phyloP scores from a whole-genome alignment of 768 basidiomycete species.

The Suillus paluster region DNA sequence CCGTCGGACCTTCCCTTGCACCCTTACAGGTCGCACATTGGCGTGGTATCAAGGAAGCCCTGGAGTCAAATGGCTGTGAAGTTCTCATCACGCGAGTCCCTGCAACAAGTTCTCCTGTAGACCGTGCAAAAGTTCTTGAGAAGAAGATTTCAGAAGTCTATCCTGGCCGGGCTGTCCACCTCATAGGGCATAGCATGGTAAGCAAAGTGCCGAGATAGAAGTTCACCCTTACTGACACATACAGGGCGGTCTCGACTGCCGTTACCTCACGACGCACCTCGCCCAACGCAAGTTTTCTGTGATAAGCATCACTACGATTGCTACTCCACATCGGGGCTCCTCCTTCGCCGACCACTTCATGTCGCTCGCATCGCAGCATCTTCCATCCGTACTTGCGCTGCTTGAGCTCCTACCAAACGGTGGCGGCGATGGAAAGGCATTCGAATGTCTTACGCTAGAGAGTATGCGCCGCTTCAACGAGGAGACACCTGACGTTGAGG shows the following conservation, averaged over 20 bases:
- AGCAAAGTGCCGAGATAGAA: constrained; percentile 10
- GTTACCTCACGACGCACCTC: constrained; percentile 85
- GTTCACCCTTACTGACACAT: constrained; percentile 5
- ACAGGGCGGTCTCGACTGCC: constrained; percentile 92
- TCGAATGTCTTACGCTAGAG: constrained; percentile 82
- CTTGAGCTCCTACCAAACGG: constrained; percentile 89
- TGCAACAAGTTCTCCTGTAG: constrained; percentile 85
- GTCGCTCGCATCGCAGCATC: constrained; percentile 63
- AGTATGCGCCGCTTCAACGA: constrained; percentile 92
- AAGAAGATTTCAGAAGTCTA: constrained; percentile 78
- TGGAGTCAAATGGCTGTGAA: constrained; percentile 86
- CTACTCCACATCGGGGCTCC: constrained; percentile 93
- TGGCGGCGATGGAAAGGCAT: constrained; percentile 94
- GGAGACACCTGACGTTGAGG: constrained; percentile 75
- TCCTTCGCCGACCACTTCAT: constrained; percentile 93
- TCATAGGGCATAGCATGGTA: constrained; percentile 89
- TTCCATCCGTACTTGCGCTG: constrained; percentile 72
- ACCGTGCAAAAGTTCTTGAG: constrained; percentile 91
- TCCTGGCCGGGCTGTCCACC: constrained; percentile 83
- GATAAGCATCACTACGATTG: constrained; percentile 90
- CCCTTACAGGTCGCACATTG: constrained; percentile 92
- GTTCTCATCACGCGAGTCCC: constrained; percentile 95
- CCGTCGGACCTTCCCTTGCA: constrained; percentile 74
- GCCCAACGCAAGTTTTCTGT: constrained; percentile 78
- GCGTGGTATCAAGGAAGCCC: constrained; percentile 93